Percentiles rank a stretch among this genome's conserved stretches.
phyloP scores from a whole-genome alignment of 176 grass and related monocot species.

The Oryza nivara region DNA sequence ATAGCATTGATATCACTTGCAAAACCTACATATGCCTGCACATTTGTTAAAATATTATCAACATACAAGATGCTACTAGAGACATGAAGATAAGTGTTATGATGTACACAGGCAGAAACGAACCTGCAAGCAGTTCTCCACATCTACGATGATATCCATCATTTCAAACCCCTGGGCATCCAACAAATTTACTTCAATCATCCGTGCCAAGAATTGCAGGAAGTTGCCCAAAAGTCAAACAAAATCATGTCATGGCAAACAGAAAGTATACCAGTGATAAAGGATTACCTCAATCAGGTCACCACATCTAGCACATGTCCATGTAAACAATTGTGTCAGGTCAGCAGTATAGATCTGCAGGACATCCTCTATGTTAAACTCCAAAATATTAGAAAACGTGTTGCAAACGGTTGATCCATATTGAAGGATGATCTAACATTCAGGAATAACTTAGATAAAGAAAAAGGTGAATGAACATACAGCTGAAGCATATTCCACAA shows the following conservation, averaged over 20 bases:
- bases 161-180: constrained; percentile 74
- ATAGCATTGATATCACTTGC: constrained; percentile 76
- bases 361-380: not conserved
- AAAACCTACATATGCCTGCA: constrained; percentile 94
- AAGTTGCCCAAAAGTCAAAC: not conserved
- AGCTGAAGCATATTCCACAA: constrained; percentile 91
- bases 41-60: constrained; percentile 10
- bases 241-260: constrained; percentile 34
- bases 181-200: constrained; percentile 42
- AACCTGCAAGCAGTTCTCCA: constrained; percentile 88
- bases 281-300: constrained; percentile 68
- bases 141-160: constrained; percentile 80
- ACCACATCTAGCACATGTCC: constrained; percentile 86
- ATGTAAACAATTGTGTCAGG: constrained; percentile 83
- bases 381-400: not conserved
- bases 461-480: constrained; percentile 55
- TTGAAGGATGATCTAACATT: not conserved
- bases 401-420: not conserved
- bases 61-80: constrained; percentile 8
- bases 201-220: constrained; percentile 2
- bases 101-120: constrained; percentile 2
- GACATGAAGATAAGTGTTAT: not conserved
- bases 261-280: constrained; percentile 13
- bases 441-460: not conserved
- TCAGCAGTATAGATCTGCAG: constrained; percentile 93